These are phyloP conservation scores for Mycena polygramma DNA, from an alignment of 768 basidiomycete species.

Conservation along the genomic window DNA sequence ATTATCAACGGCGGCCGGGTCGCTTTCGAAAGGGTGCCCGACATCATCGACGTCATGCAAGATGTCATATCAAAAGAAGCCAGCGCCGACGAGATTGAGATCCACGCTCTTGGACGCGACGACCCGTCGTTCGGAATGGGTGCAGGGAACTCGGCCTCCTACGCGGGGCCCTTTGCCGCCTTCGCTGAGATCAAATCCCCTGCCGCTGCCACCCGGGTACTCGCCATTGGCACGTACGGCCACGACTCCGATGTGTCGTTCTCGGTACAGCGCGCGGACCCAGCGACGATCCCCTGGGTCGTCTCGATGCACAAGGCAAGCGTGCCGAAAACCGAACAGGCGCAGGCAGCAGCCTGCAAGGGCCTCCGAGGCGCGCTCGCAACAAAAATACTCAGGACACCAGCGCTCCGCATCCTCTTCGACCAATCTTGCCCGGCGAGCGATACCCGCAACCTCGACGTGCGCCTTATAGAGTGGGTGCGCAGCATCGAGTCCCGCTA, in stretches of 20 bases:
- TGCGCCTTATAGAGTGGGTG: background rate
- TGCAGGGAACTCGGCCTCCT: background rate
- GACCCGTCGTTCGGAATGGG: background rate
- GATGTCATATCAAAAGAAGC: background rate
- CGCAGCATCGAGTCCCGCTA: background rate
- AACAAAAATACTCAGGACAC: background rate
- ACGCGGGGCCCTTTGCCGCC: background rate
- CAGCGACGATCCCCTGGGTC: background rate
- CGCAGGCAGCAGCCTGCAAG: background rate
- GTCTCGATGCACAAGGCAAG: background rate
- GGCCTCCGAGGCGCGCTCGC: background rate
- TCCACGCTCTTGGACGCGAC: background rate
- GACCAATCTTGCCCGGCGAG: background rate
- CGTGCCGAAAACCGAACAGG: background rate
- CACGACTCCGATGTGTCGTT: background rate
- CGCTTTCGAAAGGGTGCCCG: background rate
- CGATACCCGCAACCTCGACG: background rate
- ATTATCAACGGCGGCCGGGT: background rate
- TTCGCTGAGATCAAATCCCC: background rate
- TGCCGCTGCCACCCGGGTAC: background rate
- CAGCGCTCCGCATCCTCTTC: background rate
- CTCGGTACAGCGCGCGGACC: background rate
- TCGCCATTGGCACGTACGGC: background rate
- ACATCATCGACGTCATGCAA: background rate
- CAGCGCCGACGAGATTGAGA: background rate